Evolutionary conservation across 2,329 filamentous ascomycete genomes (phyloP), one percentile per base, ranked within the genome.

Genomic region (Colletotrichum simmondsii): DNA sequence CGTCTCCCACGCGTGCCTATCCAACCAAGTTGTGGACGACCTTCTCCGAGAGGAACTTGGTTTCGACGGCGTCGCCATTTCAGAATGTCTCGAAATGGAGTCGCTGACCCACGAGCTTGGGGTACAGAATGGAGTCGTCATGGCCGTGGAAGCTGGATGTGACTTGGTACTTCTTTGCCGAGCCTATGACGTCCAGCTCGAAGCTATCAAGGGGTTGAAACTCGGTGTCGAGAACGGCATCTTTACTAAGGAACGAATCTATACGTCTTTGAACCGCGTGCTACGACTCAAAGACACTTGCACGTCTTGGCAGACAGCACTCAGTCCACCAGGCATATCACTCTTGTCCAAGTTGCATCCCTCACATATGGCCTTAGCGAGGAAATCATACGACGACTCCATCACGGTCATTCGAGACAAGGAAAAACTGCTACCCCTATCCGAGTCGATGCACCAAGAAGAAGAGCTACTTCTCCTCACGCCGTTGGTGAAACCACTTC

Each of bases 61-160:
- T 2, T 98, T 98, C 77, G 90, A 94, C 62, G 96, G 96, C 1
- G 95, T 98, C 2, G 95, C 97, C 28, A 95, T 98, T 62, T 98
- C 95, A 0, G 96, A 98, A 80, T 98, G 96, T 76, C 85, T 98
- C 8, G 96, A 98, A 81, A 98, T 98, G 96, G 95, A 98, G 79
- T 95, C 95, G 0, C 88, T 98, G 10, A 97, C 95, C 75, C 94
- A 97, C 79, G 97, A 98, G 77, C 97, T 98, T 62, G 96, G 96
- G n/a, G 95, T 99, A 22, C 95, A 96, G 76, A 96, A 97, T 53
- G 97, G 97, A 14, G 98, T 96, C 0, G 95, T 98, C 77, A 98
- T 98, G 95, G 97, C 97, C 4, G 94, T 98, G 63, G 97, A 98
- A 81, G 96, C 97, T 37, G 97, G 97, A 16, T 98, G 97, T 80